Evolutionary conservation across 352 stramenopile genomes (phyloP).

Genomic region (Phytophthora nicotianae): DNA sequence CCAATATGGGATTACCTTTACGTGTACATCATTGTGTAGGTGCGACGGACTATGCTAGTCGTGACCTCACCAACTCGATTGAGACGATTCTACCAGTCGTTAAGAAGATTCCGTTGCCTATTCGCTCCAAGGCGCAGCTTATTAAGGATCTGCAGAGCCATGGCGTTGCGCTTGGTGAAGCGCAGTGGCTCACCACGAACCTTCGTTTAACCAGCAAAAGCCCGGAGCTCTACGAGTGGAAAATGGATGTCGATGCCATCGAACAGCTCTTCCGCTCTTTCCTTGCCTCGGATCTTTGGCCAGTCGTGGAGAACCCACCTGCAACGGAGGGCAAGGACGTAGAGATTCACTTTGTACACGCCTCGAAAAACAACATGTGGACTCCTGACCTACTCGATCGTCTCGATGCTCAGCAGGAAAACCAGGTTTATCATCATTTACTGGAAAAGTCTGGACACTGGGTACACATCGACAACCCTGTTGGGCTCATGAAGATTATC

Average conservation of each 20-base stretch:
- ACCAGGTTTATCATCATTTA: constrained; percentile 68
- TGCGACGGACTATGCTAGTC: constrained; percentile 64
- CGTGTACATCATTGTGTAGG: constrained; percentile 26
- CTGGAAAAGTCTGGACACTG: constrained; percentile 80
- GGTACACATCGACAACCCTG: constrained; percentile 87
- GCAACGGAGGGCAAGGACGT: constrained; percentile 39
- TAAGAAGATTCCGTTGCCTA: constrained; percentile 77
- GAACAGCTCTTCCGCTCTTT: constrained; percentile 79
- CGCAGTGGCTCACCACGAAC: constrained; percentile 86
- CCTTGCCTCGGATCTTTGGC: constrained; percentile 69
- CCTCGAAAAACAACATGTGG: constrained; percentile 82
- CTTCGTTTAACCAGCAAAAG: constrained; percentile 52
- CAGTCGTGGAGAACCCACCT: constrained; percentile 47
- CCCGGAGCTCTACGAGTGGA: constrained; percentile 78
- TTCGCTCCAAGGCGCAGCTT: constrained; percentile 71
- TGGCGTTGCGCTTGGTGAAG: constrained; percentile 67
- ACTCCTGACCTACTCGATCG: constrained; percentile 47
- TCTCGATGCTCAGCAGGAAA: constrained; percentile 50
- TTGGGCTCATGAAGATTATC: constrained; percentile 73
- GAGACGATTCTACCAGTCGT: constrained; percentile 71
- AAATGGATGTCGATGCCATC: constrained; percentile 80
- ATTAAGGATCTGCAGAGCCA: constrained; percentile 63
- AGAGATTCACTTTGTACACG: constrained; percentile 79
- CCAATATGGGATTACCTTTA: background rate
- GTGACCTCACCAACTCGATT: constrained; percentile 69